Base-by-base conservation (phyloP, 306 rosid species). In the Lotus japonicus region DNA sequence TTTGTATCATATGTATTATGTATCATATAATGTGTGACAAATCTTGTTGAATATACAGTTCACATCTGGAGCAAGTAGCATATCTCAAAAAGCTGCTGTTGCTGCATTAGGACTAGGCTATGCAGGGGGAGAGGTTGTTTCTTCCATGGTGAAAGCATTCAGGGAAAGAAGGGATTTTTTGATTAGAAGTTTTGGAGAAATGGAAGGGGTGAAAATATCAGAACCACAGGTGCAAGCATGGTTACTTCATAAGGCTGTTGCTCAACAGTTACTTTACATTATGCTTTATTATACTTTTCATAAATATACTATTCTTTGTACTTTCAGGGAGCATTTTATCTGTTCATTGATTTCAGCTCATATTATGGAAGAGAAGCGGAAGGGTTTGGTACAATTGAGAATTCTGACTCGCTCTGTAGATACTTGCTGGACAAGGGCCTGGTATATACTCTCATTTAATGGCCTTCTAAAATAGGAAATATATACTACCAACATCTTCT, bases 321-420 rank as follows among this genome's bases (percentile, higher is more conserved):
- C 63, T 73, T 67, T 87, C 83, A 91, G 97, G 97, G 97, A 79
- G 97, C 96, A 66, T 91, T 91, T 79, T 88, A 91, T 85, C 87
- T 91, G 12, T 91, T 91, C 82, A 57, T 88, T 64, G 94, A 91
- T 74, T 71, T 84, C 72, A 91, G 96, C 85, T 74, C 85, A 46
- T 91, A 78, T 77, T 91, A 88, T 62, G 97, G 97, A 76, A 46
- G 71, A 45, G 83, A 83, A 72, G 92, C 28, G 64, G 87, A 88
- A 78, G 97, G 96, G 14, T 91, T 88, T 41, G 97, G 97, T 50
- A 52, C 38, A 74, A 82, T 91, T 35, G 81, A 86, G 60, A 35
- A 83, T 60, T 91, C 97, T 1, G 96, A 88, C 58, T 88, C 97
- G 57, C 80, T 88, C 8, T 91, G 96, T 63, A 75, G 86, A 33